A percentile compares a stretch with the other conserved stretches of the same genome.
These are phyloP conservation scores for Diospyros kaki DNA, from an alignment of 148 eudicot genomes.

Conservation along the genomic window DNA sequence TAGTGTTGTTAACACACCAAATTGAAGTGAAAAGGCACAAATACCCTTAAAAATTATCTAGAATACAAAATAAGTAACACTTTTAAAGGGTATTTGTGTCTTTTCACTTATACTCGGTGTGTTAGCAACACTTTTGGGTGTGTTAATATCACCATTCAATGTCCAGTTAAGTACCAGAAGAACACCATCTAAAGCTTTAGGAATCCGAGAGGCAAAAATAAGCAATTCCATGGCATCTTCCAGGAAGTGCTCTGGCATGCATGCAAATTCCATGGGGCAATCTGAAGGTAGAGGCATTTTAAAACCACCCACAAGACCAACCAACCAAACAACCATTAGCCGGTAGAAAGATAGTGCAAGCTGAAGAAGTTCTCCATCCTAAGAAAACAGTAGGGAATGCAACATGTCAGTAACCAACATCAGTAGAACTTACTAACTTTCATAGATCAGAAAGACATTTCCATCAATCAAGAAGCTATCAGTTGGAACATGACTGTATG, in stretches of 20 bases:
- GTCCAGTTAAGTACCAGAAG: constrained; percentile 44
- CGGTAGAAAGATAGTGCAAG: constrained; percentile 81
- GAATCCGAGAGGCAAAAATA: constrained; percentile 91
- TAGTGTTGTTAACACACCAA: too few relatives aligned
- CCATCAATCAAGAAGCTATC: background rate
- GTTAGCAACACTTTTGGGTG: too few relatives aligned
- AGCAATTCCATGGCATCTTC: constrained; percentile 98
- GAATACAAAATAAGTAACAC: too few relatives aligned
- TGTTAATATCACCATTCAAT: too few relatives aligned
- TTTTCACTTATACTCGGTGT: too few relatives aligned
- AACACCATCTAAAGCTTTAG: constrained; percentile 90
- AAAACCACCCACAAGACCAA: constrained; percentile 78
- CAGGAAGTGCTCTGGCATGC: constrained; percentile 96
- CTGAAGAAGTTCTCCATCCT: constrained; percentile 84
- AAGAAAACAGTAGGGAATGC: constrained; percentile 9
- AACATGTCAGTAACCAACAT: constrained; percentile 9
- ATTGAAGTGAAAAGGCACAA: too few relatives aligned
- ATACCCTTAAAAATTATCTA: too few relatives aligned
- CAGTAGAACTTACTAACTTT: background rate
- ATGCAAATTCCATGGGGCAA: constrained; percentile 88
- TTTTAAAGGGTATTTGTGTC: too few relatives aligned
- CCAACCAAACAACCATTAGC: constrained; percentile 90
- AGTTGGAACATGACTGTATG: background rate
- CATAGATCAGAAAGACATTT: background rate
- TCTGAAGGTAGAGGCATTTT: constrained; percentile 80